Evolutionary conservation across 306 rosid species (phyloP), one percentile per base, ranked within the genome.

Genomic region (Lotus japonicus): DNA sequence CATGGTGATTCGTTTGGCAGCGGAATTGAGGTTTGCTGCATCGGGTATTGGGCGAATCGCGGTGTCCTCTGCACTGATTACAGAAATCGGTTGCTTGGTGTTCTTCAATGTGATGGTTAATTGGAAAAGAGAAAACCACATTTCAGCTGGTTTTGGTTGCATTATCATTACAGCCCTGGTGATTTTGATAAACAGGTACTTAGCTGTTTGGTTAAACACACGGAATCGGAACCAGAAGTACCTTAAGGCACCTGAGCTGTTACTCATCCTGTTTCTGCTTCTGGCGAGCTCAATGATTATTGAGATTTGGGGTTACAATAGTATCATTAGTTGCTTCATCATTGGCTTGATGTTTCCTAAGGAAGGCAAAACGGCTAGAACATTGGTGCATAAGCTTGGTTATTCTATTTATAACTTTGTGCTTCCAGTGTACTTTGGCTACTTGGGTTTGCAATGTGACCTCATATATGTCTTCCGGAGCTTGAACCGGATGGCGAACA

Each of bases 291-390:
- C 97, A 3, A 84, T 94, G 89, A n/a, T 86, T 11, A 82, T 79
- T 6, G 97, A 94, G 67, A 73, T 88, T 54, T 53, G 41, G 48
- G 77, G 73, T 4, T 86, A 67, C 59, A 90, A 85, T 23, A 94
- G 98, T 72, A 85, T 88, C 1, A 23, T 86, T 1, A 77, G 72
- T 45, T 90, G 97, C 43, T 90, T 85, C 31, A 9, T 78, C 11
- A 69, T 89, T 10, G 98, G 98, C 3, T 8, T 88, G 14, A 16
- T 62, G 50, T 88, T 90, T 53, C 97, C 97, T 5, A 94, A 79
- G 68, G 92, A 86, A 78, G 98, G 98, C 5, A 94, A 88, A 79
- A 70, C 96, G 2, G 97, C 97, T 2, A 75, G 98, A 45, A 94
- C 97, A 8, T 64, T 92, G 58, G 0, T 79, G 5, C 97, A 90